Evolutionary conservation across 73 alveolate species (phyloP), one percentile per base, ranked within the genome.

Genomic region (Durusdinium trenchii): DNA sequence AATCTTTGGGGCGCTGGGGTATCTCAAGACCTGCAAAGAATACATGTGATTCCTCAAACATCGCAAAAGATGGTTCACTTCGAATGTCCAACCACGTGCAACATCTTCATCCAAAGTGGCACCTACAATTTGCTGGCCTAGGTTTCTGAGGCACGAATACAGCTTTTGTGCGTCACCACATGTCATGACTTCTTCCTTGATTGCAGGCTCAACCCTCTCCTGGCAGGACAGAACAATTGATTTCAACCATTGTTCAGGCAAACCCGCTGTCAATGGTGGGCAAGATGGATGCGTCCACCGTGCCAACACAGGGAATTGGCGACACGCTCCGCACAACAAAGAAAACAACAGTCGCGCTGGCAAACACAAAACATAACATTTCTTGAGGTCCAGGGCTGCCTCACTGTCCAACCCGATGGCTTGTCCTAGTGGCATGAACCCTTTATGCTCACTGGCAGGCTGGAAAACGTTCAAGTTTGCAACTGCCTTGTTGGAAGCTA

Each of bases 231-330:
- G n/a, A n/a, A n/a, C n/a, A n/a, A 1, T 42, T 18, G 32, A 12
- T 14, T 36, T 38, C 86, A 76, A n/a, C 86, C 86, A 76, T 7
- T 76, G 57, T 10, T 14, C 60, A 16, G 86, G 86, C 86, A 76
- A 76, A 9, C 60, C 51, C 54, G 10, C 28, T n/a, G 40, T n/a
- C 28, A 76, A 45, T 36, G 86, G 38, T 36, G 51, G 86, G n/a
- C 26, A 18, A 35, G 0, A 38, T 38, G 86, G 86, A 45, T 76
- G 86, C 86, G 86, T 12, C 86, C 86, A 76, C 3, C 57, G 60
- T 7, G 86, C 61, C 26, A 35, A 30, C 48, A 45, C 54, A 10
- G 45, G 12, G 16, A 76, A 10, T 7, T 76, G 52, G 28, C 45
- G 10, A 48, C 86, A 76, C 26, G 35, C 30, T 10, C 57, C 86